phyloP scores from a whole-genome alignment of 2,329 filamentous ascomycete species.

The Fusarium sp. region DNA sequence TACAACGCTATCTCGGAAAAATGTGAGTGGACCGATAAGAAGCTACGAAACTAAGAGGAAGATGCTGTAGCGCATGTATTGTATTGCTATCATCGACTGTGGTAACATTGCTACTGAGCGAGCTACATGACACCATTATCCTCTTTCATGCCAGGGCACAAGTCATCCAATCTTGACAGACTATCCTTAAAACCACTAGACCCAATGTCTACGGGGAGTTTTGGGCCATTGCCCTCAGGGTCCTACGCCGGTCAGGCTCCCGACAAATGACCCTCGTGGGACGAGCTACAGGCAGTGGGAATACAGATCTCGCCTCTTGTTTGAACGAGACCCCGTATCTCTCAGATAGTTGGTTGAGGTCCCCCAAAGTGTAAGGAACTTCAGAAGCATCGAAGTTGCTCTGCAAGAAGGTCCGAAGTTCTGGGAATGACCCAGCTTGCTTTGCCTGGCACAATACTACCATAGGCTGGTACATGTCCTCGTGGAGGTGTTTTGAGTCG shows the following conservation, averaged over 20 bases:
- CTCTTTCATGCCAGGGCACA: background rate
- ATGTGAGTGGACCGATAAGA: accelerated
- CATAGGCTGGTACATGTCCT: background rate
- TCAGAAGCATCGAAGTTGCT: background rate
- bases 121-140: background rate
- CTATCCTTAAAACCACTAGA: background rate
- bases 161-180: no score
- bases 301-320: background rate
- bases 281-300: background rate
- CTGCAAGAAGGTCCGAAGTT: background rate
- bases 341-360: background rate
- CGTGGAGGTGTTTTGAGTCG: background rate
- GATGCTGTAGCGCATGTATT: no score
- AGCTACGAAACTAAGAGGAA: background rate
- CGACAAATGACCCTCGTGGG: accelerated
- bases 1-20: background rate
- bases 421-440: background rate
- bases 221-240: accelerated
- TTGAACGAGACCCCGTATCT: background rate
- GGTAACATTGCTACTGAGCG: background rate
- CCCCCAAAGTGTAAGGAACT: background rate
- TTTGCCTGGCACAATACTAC: background rate
- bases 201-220: accelerated
- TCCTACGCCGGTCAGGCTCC: accelerated
- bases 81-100: background rate